These are phyloP conservation scores for Ceratonia siliqua DNA, from an alignment of 306 rosid species.

Conservation along the genomic window DNA sequence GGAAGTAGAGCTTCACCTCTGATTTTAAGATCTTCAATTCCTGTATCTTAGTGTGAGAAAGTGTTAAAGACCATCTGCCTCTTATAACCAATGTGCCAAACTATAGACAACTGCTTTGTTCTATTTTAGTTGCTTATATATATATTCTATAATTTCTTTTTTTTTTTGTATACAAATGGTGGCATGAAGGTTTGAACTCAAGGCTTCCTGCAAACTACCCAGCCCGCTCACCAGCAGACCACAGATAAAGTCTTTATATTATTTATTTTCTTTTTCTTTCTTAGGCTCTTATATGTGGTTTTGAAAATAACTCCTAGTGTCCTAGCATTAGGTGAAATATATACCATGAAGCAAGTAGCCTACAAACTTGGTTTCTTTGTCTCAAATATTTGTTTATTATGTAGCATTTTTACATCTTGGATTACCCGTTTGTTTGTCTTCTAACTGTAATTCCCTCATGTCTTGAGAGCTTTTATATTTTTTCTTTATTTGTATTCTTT, in stretches of 20 bases:
- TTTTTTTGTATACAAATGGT: no score
- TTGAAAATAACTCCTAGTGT: background rate
- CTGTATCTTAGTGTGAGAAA: background rate
- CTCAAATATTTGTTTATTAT: background rate
- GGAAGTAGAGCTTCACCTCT: background rate
- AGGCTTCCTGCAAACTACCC: no score
- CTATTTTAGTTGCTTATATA: background rate
- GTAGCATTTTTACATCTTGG: background rate
- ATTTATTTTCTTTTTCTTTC: no score
- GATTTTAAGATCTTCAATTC: background rate
- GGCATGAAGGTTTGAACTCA: no score
- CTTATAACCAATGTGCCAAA: background rate
- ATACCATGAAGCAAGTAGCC: background rate
- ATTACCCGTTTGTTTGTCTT: background rate
- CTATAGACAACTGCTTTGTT: background rate
- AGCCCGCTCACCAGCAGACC: no score
- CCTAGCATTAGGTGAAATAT: background rate
- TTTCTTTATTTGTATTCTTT: background rate
- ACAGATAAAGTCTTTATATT: no score
- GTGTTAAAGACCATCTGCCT: no score
- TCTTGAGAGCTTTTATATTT: background rate
- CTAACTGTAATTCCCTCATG: background rate
- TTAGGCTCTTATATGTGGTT: background rate
- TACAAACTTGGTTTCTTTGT: background rate
- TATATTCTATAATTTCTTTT: no score